Conservation (phyloP, 176 grass and related monocot genomes). For the Cenchrus americanus region DNA sequence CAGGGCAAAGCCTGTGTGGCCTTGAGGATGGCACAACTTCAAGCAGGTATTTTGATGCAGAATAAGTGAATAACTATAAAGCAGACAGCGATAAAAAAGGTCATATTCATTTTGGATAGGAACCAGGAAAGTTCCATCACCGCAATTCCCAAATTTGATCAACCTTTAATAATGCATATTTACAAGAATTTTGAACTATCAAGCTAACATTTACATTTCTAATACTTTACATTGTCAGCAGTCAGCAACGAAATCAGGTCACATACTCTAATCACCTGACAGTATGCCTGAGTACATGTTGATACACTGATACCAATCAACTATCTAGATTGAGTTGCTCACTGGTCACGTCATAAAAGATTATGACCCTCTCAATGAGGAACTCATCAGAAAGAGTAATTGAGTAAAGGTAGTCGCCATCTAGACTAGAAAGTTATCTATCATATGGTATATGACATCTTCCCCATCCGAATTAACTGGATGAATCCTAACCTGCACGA, state of each 20-base stretch:
- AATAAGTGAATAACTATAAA: neutral
- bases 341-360: neutral
- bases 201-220: slow-evolving; percentile 14
- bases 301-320: neutral
- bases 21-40: neutral
- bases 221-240: slow-evolving; percentile 20
- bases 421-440: slow-evolving; percentile 90
- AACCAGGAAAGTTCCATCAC: neutral
- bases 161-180: neutral
- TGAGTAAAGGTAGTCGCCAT: neutral
- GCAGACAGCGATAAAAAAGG: neutral
- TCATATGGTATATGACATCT: slow-evolving; percentile 93
- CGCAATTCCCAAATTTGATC: neutral
- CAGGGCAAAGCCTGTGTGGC: neutral
- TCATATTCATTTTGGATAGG: neutral
- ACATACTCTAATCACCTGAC: neutral
- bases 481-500: slow-evolving; percentile 77
- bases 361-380: neutral
- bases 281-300: neutral
- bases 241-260: neutral
- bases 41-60: neutral
- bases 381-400: neutral
- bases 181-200: neutral
- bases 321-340: neutral
- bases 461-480: slow-evolving; percentile 73